phyloP scores from a whole-genome alignment of 768 basidiomycete species.

The Exidia glandulosa region DNA sequence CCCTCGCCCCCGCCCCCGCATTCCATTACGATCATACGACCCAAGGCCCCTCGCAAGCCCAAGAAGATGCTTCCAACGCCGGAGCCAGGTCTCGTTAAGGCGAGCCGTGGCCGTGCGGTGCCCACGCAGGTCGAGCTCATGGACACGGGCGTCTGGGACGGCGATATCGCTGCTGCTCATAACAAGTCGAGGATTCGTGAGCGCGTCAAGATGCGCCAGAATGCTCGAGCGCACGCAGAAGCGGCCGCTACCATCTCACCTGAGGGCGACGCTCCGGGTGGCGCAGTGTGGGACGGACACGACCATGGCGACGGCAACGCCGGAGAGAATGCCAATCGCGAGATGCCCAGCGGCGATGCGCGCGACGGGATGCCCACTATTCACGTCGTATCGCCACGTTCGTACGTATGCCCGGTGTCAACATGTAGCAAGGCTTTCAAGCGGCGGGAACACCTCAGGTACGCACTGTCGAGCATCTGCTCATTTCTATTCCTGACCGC shows the following conservation, averaged over 20 bases:
- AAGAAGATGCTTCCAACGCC: neutral
- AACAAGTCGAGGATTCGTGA: neutral
- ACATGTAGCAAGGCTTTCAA: neutral
- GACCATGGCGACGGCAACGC: too few species aligned
- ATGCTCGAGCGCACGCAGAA: neutral
- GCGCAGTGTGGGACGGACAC: too few species aligned
- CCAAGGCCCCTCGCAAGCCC: neutral
- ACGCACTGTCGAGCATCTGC: neutral
- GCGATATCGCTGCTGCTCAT: neutral
- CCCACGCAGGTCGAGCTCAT: neutral
- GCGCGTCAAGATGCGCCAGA: neutral
- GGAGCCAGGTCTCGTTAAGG: neutral
- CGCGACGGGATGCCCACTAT: neutral
- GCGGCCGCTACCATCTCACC: neutral
- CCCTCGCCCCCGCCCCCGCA: neutral
- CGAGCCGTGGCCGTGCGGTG: neutral
- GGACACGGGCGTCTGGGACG: neutral
- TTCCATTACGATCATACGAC: neutral
- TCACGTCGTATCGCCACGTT: neutral
- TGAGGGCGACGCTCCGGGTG: neutral
- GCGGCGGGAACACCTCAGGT: neutral
- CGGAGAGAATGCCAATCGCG: too few species aligned
- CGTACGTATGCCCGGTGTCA: neutral
- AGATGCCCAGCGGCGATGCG: neutral
- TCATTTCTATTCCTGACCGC: too few species aligned